These are phyloP conservation scores for Nemania serpens DNA, from an alignment of 2,329 filamentous ascomycete genomes.

Conservation along the genomic window DNA sequence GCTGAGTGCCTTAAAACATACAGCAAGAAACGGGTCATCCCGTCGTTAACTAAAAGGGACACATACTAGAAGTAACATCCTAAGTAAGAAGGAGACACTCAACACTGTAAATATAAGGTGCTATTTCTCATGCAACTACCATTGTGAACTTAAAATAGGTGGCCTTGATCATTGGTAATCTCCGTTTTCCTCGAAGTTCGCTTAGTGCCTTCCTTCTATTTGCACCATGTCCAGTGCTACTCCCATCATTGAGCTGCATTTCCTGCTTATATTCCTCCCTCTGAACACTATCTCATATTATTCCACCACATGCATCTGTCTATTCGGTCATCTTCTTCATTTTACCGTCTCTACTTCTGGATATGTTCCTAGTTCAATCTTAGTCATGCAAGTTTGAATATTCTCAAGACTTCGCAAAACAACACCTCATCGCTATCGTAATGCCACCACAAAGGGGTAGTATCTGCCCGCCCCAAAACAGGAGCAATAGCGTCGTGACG, in stretches of 20 bases:
- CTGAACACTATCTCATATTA: neutral
- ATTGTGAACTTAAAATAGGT: no score
- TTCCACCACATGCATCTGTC: neutral
- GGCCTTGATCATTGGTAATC: no score
- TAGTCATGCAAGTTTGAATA: neutral
- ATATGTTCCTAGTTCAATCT: neutral
- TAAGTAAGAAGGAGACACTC: no score
- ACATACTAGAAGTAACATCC: no score
- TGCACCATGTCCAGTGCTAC: neutral
- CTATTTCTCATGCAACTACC: no score
- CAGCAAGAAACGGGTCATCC: no score
- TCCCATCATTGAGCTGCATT: neutral
- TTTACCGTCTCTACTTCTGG: neutral
- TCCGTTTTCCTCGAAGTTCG: no score
- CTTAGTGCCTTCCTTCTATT: neutral
- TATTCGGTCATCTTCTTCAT: neutral
- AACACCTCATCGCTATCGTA: conserved; percentile 1
- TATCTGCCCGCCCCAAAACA: neutral
- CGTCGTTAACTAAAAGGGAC: no score
- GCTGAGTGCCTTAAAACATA: no score
- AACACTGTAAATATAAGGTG: no score
- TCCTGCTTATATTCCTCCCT: neutral
- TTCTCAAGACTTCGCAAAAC: neutral
- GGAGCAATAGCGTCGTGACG: conserved; percentile 3
- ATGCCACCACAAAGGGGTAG: conserved; percentile 10